Conservation (phyloP, 129 eudicot species). For the Lactuca saligna region DNA sequence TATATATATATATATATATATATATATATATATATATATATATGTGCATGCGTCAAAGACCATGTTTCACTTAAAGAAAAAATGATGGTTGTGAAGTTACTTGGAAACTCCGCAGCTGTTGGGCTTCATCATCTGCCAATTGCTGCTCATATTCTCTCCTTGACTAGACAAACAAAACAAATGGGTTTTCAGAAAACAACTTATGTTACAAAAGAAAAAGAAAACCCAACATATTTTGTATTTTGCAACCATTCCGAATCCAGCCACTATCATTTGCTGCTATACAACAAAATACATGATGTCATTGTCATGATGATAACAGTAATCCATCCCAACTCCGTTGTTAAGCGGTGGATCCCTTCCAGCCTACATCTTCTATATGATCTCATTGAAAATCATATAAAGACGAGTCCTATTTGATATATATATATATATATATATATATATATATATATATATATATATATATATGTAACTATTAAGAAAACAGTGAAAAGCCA, state of each 20-base stretch:
- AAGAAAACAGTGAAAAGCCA: constrained; percentile 5
- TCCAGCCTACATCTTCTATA: too few relatives aligned
- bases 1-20: too few relatives aligned
- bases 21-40: too few relatives aligned
- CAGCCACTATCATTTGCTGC: constrained; percentile 1
- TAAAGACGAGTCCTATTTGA: too few relatives aligned
- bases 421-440: too few relatives aligned
- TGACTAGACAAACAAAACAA: constrained; percentile 50
- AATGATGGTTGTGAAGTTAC: constrained; percentile 30
- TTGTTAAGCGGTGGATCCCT: too few relatives aligned
- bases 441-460: too few relatives aligned
- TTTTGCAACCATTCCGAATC: constrained; percentile 11
- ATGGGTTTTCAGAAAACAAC: constrained; percentile 22
- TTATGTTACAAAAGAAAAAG: not conserved
- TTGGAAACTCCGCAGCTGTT: constrained; percentile 72
- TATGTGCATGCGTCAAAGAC: too few relatives aligned
- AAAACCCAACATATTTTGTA: constrained; percentile 2
- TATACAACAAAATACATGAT: not conserved
- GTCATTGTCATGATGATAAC: too few relatives aligned
- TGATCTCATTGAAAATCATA: too few relatives aligned
- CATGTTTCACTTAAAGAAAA: not conserved
- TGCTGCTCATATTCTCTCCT: constrained; percentile 84
- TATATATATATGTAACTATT: too few relatives aligned
- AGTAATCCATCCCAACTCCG: too few relatives aligned
- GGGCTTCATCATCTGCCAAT: constrained; percentile 77